Evolutionary conservation across 352 stramenopile genomes (phyloP).

Genomic region (Phytopythium aichiense): DNA sequence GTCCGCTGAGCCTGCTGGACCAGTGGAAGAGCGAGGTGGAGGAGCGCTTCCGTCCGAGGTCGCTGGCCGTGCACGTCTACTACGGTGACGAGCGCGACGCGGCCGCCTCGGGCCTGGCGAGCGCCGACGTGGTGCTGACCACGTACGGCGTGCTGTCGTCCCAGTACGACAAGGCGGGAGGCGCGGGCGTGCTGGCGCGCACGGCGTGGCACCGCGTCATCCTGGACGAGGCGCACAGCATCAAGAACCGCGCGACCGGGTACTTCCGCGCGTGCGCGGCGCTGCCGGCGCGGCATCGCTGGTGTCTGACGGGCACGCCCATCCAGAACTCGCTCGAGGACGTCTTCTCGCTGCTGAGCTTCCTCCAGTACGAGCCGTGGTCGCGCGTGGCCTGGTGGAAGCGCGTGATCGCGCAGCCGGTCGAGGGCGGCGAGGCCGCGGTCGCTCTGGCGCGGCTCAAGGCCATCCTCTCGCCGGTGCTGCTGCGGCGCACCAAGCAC

Average conservation of each 20-base stretch:
- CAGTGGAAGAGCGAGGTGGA: slow-evolving; percentile 87
- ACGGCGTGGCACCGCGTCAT: slow-evolving; percentile 83
- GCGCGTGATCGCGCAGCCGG: slow-evolving; percentile 72
- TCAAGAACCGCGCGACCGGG: slow-evolving; percentile 83
- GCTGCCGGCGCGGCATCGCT: slow-evolving; percentile 62
- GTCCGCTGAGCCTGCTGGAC: slow-evolving; percentile 82
- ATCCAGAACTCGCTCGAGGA: slow-evolving; percentile 89
- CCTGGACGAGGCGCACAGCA: slow-evolving; percentile 89
- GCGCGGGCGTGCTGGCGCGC: slow-evolving; percentile 22
- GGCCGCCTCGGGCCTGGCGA: slow-evolving; percentile 11
- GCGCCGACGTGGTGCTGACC: slow-evolving; percentile 75
- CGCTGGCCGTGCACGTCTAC: slow-evolving; percentile 56
- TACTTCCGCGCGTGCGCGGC: slow-evolving; percentile 65
- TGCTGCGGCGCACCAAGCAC: slow-evolving; percentile 86
- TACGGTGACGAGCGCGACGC: slow-evolving; percentile 63
- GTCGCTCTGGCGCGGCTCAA: slow-evolving; percentile 61
- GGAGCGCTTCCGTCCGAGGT: slow-evolving; percentile 49
- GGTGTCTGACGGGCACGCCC: slow-evolving; percentile 89
- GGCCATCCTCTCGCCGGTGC: slow-evolving; percentile 59
- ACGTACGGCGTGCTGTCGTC: slow-evolving; percentile 80
- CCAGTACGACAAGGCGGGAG: slow-evolving; percentile 31
- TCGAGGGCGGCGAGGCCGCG: slow-evolving; percentile 63
- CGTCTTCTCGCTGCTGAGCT: slow-evolving; percentile 81
- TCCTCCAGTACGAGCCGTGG: slow-evolving; percentile 86
- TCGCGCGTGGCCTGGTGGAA: slow-evolving; percentile 80